Base-by-base conservation (phyloP, 352 stramenopile genomes). In the Pythium plurisporium region DNA sequence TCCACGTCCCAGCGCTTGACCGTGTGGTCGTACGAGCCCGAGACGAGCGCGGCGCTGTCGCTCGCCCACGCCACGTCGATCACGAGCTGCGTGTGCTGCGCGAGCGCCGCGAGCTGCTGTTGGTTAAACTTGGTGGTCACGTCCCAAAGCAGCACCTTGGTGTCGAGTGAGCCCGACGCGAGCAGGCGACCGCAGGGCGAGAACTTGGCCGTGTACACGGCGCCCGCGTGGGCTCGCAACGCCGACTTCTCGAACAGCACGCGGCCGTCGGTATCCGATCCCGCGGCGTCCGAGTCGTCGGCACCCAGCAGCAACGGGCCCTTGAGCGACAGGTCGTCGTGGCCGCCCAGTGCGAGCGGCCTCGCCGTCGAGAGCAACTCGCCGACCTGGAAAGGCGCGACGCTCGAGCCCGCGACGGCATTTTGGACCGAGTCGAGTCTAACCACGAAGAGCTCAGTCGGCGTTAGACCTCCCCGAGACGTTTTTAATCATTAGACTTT, bases 81-180 rank as follows among this genome's bases (percentile, higher is more conserved):
- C 51, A 95, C 82, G 53, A 95, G 78, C 65, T 95, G 85, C 31
- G 64, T 54, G 66, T 95, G 85, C 27, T 85, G 77, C 37, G 79
- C 64, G 4, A 95, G 70, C 49, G 82, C 80, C 22, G 82, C 82
- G 41, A 95, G 55, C 55, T 94, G 85, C 62, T 87, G 79, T 67
- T 92, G 85, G 48, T 92, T 92, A 65, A 93, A 91, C 60, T 94
- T 92, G 56, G 85, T 91, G 17, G 85, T 94, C 48, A 92, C 78
- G 65, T 94, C 85, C 85, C 85, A 94, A 17, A 94, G 66, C 62
- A 92, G 65, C 50, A 94, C 81, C 47, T 86, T 87, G 53, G 75
- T 86, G 62, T 94, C 85, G 30, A 94, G 76, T 56, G 79, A 66
- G n/a, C 85, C 85, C 12, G 80, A 91, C 41, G 80, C 82, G 36